phyloP scores from a whole-genome alignment of 2,329 filamentous ascomycete species.

The Hortaea sp. region DNA sequence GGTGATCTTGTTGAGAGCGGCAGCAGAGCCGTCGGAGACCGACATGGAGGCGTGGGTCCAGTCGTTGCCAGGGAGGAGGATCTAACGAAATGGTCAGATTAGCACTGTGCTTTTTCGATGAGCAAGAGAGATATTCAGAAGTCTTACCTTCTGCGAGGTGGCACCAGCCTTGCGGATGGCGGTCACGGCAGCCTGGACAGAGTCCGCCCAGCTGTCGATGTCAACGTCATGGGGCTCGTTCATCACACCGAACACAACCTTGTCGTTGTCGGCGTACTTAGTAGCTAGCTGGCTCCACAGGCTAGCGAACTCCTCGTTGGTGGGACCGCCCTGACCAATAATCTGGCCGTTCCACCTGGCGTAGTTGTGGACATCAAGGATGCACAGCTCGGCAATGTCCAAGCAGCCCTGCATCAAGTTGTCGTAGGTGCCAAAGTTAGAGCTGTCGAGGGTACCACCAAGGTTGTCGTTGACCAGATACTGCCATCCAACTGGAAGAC shows the following conservation, averaged over 20 bases:
- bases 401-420: conserved; percentile 21
- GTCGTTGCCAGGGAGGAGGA: conserved; percentile 54
- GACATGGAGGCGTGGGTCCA: conserved; percentile 24
- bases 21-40: conserved; percentile 19
- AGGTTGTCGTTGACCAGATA: conserved; percentile 18
- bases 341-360: conserved; percentile 49
- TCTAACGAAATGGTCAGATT: conserved; percentile 18
- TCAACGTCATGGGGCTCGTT: conserved; percentile 49
- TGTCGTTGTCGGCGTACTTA: conserved; percentile 46
- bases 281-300: conserved; percentile 48
- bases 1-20: conserved; percentile 16
- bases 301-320: conserved; percentile 46
- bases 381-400: conserved; percentile 27
- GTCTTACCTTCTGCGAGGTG: conserved; percentile 39
- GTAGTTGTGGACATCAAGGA: conserved; percentile 26
- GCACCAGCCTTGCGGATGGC: conserved; percentile 57
- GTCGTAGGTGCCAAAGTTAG: conserved; percentile 18
- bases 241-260: conserved; percentile 56
- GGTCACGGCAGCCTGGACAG: conserved; percentile 52
- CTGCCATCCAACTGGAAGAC: conserved; percentile 39
- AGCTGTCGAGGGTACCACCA: conserved; percentile 17
- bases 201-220: conserved; percentile 47
- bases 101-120: too few relatives aligned
- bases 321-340: conserved; percentile 56
- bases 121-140: too few relatives aligned